phyloP scores from a whole-genome alignment of 192 early-diverging fungal species.

The Coemansia sp. region DNA sequence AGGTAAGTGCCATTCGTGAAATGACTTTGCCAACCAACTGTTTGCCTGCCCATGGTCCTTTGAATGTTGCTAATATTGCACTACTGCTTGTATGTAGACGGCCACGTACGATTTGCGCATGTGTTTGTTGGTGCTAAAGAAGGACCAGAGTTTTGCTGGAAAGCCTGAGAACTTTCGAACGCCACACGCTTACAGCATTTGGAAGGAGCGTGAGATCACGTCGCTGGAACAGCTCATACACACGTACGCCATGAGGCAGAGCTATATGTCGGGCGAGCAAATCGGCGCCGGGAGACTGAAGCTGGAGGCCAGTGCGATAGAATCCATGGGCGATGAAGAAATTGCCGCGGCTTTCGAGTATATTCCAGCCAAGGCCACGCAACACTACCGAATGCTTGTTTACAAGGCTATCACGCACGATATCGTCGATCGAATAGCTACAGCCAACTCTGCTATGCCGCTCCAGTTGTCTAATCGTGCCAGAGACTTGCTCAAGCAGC shows the following conservation, averaged over 20 bases:
- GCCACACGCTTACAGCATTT: slow-evolving; percentile 37
- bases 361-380: slow-evolving; percentile 40
- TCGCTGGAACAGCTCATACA: slow-evolving; percentile 54
- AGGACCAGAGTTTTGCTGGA: slow-evolving; percentile 51
- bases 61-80: neutral
- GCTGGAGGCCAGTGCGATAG: slow-evolving; percentile 34
- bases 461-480: slow-evolving; percentile 41
- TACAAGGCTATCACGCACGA: slow-evolving; percentile 39
- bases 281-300: slow-evolving; percentile 37
- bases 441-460: slow-evolving; percentile 10
- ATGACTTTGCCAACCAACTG: neutral
- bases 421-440: slow-evolving; percentile 19
- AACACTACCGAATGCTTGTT: slow-evolving; percentile 36
- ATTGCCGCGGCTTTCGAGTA: slow-evolving; percentile 51
- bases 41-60: neutral
- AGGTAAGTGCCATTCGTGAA: slow-evolving; percentile 18
- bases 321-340: slow-evolving; percentile 36
- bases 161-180: slow-evolving; percentile 45
- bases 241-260: slow-evolving; percentile 41
- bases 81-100: slow-evolving; percentile 23
- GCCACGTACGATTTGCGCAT: slow-evolving; percentile 46
- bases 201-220: slow-evolving; percentile 56
- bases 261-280: slow-evolving; percentile 48
- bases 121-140: slow-evolving; percentile 44
- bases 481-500: slow-evolving; percentile 48